Base-by-base conservation (phyloP, 805 yeast genomes). In the Yamadazyma takamatsuzukensis region DNA sequence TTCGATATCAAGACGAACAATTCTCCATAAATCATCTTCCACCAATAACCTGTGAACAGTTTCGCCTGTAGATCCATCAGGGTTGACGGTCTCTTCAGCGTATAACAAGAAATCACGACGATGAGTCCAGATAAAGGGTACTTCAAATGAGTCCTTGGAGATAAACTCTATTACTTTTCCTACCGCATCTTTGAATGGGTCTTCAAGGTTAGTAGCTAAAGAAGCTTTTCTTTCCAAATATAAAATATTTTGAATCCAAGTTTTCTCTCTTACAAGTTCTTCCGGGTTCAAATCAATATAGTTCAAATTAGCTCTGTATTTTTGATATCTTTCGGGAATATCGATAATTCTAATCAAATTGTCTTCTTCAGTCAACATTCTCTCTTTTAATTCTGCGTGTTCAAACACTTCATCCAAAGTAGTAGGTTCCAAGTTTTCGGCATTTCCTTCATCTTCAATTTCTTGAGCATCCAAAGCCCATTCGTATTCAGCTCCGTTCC, bases 401-500 rank as follows among this genome's bases (percentile, higher is more conserved):
- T 93, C 98, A 50, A 93, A 93, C 21, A 93, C 95, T 51, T 93
- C 96, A 44, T 83, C 80, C 43, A 93, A 69, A 9, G 83, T 78
- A 3, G 73, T 68, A 18, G 78, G 70, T 27, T 67, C 78, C n/a
- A 65, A 64, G 29, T 68, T 72, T n/a, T 76, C 79, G 22, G 60
- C 66, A 37, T 63, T 57, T 21, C 76, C 77, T 17, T 64, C 76
- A 30, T 73, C 80, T 45, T 74, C 81, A 35, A 68, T 71, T 40
- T 75, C 78, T 61, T 89, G 96, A 18, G 86, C 93, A 51, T 87
- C 96, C 34, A 93, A 68, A 9, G 98, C 98, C 97, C 98, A 93
- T 36, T 86, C 96, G 59, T 93, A 93, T 52, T 90, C 97, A 43
- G 80, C 88, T 32, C 98, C 98, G 56, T 88, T 94, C 44, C 98